phyloP scores from a whole-genome alignment of 345 rosid species.

The Eucalyptus lansdowneana region DNA sequence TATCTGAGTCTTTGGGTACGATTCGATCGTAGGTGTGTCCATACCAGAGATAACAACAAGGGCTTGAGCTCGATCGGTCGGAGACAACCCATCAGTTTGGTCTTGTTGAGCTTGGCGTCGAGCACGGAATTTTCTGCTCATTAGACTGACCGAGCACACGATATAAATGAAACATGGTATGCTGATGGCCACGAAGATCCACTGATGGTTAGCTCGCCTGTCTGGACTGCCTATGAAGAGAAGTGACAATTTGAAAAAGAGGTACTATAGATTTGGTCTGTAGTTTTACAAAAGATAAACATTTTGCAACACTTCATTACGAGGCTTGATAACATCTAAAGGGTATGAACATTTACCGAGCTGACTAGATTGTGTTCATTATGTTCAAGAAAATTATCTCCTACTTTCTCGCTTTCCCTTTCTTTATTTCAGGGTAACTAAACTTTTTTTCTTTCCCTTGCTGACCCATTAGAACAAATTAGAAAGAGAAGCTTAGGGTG shows the following conservation, averaged over 20 bases:
- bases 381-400: background rate
- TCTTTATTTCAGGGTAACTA: background rate
- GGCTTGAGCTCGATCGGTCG: background rate
- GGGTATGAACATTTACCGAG: background rate
- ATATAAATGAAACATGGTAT: background rate
- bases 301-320: background rate
- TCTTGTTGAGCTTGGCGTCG: background rate
- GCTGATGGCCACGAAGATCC: background rate
- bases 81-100: background rate
- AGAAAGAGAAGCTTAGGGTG: background rate
- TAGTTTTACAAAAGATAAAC: no score
- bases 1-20: constrained; percentile 7
- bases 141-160: background rate
- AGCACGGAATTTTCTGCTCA: background rate
- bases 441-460: background rate
- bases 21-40: constrained; percentile 1
- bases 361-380: no score
- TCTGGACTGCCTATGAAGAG: background rate
- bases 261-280: background rate
- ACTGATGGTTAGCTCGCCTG: no score
- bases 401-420: background rate
- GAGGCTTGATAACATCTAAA: background rate
- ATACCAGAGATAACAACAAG: background rate
- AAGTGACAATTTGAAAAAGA: background rate
- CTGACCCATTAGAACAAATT: background rate